Evolutionary conservation across 148 eudicot species (phyloP).

Genomic region (Nyssa sinensis): DNA sequence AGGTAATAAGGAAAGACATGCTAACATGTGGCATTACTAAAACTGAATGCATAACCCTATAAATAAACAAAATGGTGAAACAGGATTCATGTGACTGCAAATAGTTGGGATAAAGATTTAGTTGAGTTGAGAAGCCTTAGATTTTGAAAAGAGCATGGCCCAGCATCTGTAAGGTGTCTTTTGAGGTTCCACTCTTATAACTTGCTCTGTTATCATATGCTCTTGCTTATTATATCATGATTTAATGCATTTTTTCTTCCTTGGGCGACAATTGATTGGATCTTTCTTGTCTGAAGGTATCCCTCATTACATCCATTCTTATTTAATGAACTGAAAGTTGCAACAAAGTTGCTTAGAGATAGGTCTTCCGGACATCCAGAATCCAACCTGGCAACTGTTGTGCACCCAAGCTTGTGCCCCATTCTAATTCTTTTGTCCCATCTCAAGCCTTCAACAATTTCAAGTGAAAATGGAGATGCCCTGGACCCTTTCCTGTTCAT

Average conservation of each 20-base stretch:
- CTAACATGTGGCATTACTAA: too few species aligned
- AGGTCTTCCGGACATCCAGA: constrained; percentile 38
- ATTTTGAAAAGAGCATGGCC: too few species aligned
- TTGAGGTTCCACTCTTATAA: not conserved
- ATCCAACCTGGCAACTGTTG: constrained; percentile 60
- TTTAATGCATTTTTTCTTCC: not conserved
- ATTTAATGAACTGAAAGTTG: constrained; percentile 61
- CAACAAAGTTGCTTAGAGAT: constrained; percentile 63
- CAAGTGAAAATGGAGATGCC: constrained; percentile 78
- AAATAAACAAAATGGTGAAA: too few species aligned
- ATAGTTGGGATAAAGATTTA: too few species aligned
- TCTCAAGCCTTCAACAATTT: constrained; percentile 87
- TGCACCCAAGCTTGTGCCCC: constrained; percentile 96
- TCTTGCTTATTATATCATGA: constrained; percentile 7
- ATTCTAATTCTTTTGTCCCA: constrained; percentile 81
- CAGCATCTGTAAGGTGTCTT: not conserved
- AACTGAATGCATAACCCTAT: too few species aligned
- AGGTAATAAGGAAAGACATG: too few species aligned
- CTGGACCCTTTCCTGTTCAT: constrained; percentile 85
- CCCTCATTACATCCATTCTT: constrained; percentile 84
- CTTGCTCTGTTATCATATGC: not conserved
- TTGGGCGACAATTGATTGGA: constrained; percentile 15
- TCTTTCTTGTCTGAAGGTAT: constrained; percentile 53
- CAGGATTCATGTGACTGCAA: too few species aligned
- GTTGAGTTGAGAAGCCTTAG: too few species aligned